phyloP scores from a whole-genome alignment of 1,284 basidiomycete genomes.

The Schizopora paradoxa region DNA sequence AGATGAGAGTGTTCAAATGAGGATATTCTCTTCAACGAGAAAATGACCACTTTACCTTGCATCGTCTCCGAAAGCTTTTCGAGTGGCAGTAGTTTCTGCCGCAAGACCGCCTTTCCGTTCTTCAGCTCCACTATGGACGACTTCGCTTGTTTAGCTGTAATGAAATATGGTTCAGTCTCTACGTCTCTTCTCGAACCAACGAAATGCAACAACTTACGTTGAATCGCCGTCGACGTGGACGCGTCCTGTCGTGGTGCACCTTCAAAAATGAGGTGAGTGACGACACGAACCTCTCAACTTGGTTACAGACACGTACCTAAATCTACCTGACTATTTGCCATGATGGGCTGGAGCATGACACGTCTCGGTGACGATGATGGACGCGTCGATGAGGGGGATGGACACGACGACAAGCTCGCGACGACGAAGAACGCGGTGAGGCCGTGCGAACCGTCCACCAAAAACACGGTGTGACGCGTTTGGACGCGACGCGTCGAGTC shows the following conservation, averaged over 20 bases:
- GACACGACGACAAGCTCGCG: slow-evolving; percentile 8
- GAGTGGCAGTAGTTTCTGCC: slow-evolving; percentile 71
- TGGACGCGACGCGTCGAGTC: background rate
- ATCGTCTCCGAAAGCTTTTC: slow-evolving; percentile 78
- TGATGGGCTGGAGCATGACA: background rate
- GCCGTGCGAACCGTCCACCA: slow-evolving; percentile 11
- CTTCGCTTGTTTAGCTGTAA: slow-evolving; percentile 34
- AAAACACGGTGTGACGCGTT: slow-evolving; percentile 24
- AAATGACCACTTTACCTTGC: slow-evolving; percentile 52
- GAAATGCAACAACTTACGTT: no score
- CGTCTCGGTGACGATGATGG: slow-evolving; percentile 12
- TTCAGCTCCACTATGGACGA: slow-evolving; percentile 53
- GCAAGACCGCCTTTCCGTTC: slow-evolving; percentile 73
- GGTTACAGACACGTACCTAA: slow-evolving; percentile 10
- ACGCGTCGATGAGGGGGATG: slow-evolving; percentile 32
- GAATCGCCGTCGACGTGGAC: no score
- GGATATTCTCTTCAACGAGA: slow-evolving; percentile 3
- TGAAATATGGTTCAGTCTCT: no score
- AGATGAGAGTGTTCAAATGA: slow-evolving; percentile 8
- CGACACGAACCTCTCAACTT: no score
- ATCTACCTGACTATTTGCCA: background rate
- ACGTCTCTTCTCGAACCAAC: no score
- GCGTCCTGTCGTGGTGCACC: no score
- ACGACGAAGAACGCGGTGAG: slow-evolving; percentile 7
- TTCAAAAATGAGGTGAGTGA: no score